Base-by-base conservation (phyloP, 495 filamentous ascomycete genomes). In the Penicillium odoratum region DNA sequence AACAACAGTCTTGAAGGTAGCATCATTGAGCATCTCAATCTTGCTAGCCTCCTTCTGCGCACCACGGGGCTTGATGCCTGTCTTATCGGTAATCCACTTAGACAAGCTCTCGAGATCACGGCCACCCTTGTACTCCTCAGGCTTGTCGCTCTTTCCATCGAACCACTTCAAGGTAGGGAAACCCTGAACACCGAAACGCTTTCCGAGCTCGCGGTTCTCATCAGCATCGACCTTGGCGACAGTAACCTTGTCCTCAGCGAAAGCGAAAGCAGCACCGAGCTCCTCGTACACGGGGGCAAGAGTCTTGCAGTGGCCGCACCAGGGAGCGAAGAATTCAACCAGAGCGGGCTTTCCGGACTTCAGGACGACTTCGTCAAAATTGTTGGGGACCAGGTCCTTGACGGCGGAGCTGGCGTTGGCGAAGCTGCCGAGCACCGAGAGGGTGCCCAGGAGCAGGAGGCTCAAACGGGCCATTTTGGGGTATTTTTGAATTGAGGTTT, bases 291-390 rank as follows among this genome's bases (percentile, higher is more conserved):
- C 78, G 42, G 94, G 94, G 21, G 93, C 95, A 9, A 98, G 89
- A 59, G 76, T 97, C 81, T 98, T 98, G 89, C 94, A 98, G 83
- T 98, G 91, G 47, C 95, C 95, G 74, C 95, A 98, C 94, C 94
- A 98, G 56, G 94, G 94, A 48, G 94, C 94, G 74, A 97, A 98
- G 83, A 98, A 98, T 71, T 98, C 94, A 58, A 98, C 94, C 36
- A 98, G 85, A 0, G 95, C 92, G 30, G 95, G 95, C 79, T 96
- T 98, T 69, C 91, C 91, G 53, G 89, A 92, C 67, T 94, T 82
- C 33, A 98, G 83, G 58, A 97, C 91, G 51, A 95, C 81, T 8
- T 87, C 75, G 74, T 97, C 92, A 71, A 98, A 97, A 77, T 97
- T 97, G 59, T 73, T 74, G 54, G 93, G 92, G 59, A 88, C 85